Conservation (phyloP, 192 early-diverging fungal species). For the Haplosporangium gracile region DNA sequence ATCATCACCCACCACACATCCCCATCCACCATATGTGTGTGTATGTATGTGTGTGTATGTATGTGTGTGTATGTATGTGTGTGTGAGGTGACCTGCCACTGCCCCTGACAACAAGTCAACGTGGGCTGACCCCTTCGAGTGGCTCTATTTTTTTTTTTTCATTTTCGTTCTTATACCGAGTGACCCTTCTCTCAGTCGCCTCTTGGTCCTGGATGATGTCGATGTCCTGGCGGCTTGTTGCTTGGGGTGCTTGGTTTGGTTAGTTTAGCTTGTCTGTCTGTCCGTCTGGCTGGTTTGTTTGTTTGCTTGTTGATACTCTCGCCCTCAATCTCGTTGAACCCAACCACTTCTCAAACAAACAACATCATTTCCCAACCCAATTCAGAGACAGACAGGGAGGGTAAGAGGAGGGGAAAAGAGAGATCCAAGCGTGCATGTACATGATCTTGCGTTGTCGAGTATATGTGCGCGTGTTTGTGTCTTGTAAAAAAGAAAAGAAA, state of each 20-base stretch:
- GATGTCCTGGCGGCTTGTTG: no score
- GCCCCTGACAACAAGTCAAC: neutral
- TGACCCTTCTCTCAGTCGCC: no score
- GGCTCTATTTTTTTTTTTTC: neutral
- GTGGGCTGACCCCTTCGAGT: neutral
- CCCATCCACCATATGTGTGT: no score
- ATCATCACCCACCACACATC: neutral
- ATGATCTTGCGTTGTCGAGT: neutral
- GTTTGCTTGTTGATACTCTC: neutral
- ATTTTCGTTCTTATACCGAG: neutral
- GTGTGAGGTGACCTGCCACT: neutral
- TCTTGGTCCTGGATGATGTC: neutral
- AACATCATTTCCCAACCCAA: neutral
- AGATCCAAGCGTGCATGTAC: slow-evolving; percentile 18
- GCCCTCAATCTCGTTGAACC: neutral
- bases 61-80: neutral
- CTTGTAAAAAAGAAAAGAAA: neutral
- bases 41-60: neutral
- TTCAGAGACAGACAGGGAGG: slow-evolving; percentile 1
- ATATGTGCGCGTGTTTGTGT: neutral
- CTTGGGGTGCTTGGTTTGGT: neutral
- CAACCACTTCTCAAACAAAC: neutral
- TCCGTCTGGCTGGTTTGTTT: neutral
- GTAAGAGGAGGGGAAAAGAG: neutral
- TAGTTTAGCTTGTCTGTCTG: neutral